Conservation (phyloP, 202 grass and related monocot genomes). For the Musa balbisiana region DNA sequence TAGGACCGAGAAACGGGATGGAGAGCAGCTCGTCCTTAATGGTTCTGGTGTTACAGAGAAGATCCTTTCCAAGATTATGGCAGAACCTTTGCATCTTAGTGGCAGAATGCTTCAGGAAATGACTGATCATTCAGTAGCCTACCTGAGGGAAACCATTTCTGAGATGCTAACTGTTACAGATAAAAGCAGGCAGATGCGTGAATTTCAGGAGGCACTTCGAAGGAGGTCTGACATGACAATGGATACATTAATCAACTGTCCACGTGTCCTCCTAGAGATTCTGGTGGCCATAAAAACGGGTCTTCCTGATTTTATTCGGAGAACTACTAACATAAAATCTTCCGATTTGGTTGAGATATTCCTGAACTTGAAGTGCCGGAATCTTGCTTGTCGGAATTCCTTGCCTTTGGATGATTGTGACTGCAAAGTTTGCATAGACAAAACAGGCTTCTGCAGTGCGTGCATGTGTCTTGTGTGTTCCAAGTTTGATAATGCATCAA, state of each 20-base stretch:
- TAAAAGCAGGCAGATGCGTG: slow-evolving; percentile 51
- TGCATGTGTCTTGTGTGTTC: slow-evolving; percentile 87
- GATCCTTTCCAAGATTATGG: slow-evolving; percentile 72
- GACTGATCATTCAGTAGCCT: slow-evolving; percentile 73
- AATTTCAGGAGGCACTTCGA: slow-evolving; percentile 61
- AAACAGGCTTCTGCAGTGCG: slow-evolving; percentile 68
- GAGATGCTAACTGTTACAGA: slow-evolving; percentile 60
- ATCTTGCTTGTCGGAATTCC: slow-evolving; percentile 56
- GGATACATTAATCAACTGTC: slow-evolving; percentile 51
- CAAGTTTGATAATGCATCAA: slow-evolving; percentile 77
- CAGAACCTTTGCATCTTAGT: slow-evolving; percentile 71
- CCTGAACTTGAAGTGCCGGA: slow-evolving; percentile 70
- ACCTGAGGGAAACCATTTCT: slow-evolving; percentile 80
- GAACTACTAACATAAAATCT: slow-evolving; percentile 35
- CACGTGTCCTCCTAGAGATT: slow-evolving; percentile 67
- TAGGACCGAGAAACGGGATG: slow-evolving; percentile 47
- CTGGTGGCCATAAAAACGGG: slow-evolving; percentile 73
- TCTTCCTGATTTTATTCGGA: slow-evolving; percentile 59
- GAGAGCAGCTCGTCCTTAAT: slow-evolving; percentile 48
- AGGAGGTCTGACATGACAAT: slow-evolving; percentile 63
- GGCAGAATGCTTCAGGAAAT: slow-evolving; percentile 97
- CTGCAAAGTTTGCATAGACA: slow-evolving; percentile 64
- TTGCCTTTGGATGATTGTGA: slow-evolving; percentile 78
- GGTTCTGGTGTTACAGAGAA: slow-evolving; percentile 69
- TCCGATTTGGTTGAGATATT: slow-evolving; percentile 82